Evolutionary conservation across 2,329 filamentous ascomycete genomes (phyloP).

Genomic region (Ophiostoma piceae): DNA sequence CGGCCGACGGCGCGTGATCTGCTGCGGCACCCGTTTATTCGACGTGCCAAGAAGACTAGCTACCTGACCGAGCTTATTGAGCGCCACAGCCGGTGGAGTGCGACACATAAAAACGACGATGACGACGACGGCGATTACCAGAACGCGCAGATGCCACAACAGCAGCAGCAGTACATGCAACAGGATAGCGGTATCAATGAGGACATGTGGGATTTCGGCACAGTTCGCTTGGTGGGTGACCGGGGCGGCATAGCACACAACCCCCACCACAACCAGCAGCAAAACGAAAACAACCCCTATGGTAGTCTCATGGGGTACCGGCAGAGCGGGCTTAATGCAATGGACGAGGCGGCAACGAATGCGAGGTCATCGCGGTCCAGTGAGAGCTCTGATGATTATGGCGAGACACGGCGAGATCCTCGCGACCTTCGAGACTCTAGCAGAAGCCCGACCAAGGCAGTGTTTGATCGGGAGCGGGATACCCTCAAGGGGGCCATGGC

Average conservation of each 20-base stretch:
- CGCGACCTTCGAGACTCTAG: conserved; percentile 36
- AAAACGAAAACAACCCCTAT: neutral
- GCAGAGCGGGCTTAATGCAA: conserved; percentile 55
- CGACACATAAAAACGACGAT: conserved; percentile 65
- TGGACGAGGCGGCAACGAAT: conserved; percentile 80
- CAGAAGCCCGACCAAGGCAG: conserved; percentile 50
- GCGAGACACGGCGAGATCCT: conserved; percentile 43
- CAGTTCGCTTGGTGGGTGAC: conserved; percentile 73
- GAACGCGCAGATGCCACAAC: conserved; percentile 45
- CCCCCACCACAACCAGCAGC: neutral
- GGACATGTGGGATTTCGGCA: conserved; percentile 98
- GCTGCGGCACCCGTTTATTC: conserved; percentile 83
- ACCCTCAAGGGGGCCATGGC: conserved; percentile 50
- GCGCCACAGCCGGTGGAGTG: conserved; percentile 79
- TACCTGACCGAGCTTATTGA: conserved; percentile 96
- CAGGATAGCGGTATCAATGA: conserved; percentile 52
- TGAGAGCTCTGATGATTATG: conserved; percentile 47
- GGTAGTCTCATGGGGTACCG: conserved; percentile 35
- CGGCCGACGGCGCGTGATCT: conserved; percentile 81
- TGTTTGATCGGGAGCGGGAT: conserved; percentile 42
- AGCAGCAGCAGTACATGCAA: conserved; percentile 30
- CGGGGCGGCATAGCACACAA: conserved; percentile 46
- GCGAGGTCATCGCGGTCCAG: conserved; percentile 55
- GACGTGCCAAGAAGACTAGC: conserved; percentile 88
- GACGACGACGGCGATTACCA: conserved; percentile 46